Evolutionary conservation across 192 early-diverging fungal genomes (phyloP).

Genomic region (Anaeromyces robustus): DNA sequence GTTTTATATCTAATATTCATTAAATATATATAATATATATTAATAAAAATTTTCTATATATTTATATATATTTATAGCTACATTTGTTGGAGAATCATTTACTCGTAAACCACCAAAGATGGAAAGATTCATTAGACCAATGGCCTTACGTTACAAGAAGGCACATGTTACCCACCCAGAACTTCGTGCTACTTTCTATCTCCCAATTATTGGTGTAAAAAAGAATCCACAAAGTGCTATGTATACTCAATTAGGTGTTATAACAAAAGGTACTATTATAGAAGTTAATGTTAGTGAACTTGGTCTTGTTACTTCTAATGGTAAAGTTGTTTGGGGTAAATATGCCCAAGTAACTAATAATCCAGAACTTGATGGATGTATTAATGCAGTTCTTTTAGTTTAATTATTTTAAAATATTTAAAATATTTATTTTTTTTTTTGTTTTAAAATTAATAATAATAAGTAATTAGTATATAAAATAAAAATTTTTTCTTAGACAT

Average conservation of each 20-base stretch:
- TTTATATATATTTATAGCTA: too few species aligned
- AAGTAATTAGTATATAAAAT: too few species aligned
- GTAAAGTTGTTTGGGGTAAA: conserved; percentile 98
- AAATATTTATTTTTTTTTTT: too few species aligned
- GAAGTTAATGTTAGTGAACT: conserved; percentile 92
- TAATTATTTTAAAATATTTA: too few species aligned
- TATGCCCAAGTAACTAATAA: conserved; percentile 92
- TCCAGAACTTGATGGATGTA: conserved; percentile 90
- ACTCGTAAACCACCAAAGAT: conserved; percentile 99
- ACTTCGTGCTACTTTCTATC: conserved; percentile 87
- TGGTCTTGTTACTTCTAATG: conserved; percentile 86
- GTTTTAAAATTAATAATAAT: too few species aligned
- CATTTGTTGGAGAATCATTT: conserved; percentile 97
- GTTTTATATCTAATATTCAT: too few species aligned
- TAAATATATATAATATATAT: too few species aligned
- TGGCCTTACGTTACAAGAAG: conserved; percentile 95
- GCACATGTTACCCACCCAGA: conserved; percentile 98
- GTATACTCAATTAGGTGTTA: conserved; percentile 91
- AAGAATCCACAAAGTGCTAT: conserved; percentile 94
- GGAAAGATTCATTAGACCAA: conserved; percentile 94
- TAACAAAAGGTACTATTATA: conserved; percentile 96
- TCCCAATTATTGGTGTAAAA: conserved; percentile 94
- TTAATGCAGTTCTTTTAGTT: conserved; percentile 48
- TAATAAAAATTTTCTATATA: too few species aligned
- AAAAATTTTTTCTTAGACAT: too few species aligned